Evolutionary conservation across 2,329 filamentous ascomycete genomes (phyloP).

Genomic region (Pseudonectria buxi): DNA sequence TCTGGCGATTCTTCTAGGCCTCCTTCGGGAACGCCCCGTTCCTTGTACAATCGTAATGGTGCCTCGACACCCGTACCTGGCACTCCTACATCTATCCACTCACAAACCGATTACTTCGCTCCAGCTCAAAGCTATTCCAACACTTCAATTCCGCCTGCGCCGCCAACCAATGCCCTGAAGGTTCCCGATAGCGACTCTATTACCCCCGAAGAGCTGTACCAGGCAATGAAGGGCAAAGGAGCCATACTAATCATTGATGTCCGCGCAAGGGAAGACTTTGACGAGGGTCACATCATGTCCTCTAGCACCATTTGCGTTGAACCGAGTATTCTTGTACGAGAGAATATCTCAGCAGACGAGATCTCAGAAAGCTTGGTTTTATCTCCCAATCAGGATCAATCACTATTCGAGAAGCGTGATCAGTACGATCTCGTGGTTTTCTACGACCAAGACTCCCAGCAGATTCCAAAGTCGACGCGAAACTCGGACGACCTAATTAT

Average conservation of each 20-base stretch:
- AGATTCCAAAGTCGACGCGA: slow-evolving; percentile 34
- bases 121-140: slow-evolving; percentile 22
- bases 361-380: slow-evolving; percentile 64
- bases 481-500: slow-evolving; percentile 48
- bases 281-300: slow-evolving; percentile 82
- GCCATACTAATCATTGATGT: slow-evolving; percentile 82
- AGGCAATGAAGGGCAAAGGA: slow-evolving; percentile 52
- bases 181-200: slow-evolving; percentile 53
- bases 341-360: slow-evolving; percentile 56
- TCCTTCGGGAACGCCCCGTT: slow-evolving; percentile 58
- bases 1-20: slow-evolving; percentile 58
- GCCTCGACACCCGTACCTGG: slow-evolving; percentile 38
- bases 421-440: slow-evolving; percentile 84
- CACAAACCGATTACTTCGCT: slow-evolving; percentile 27
- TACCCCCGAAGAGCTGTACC: slow-evolving; percentile 61
- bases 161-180: slow-evolving; percentile 37
- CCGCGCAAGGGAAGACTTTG: slow-evolving; percentile 70
- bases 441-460: slow-evolving; percentile 66
- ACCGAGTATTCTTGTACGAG: slow-evolving; percentile 63
- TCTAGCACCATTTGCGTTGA: slow-evolving; percentile 85
- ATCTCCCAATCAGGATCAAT: slow-evolving; percentile 66
- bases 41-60: slow-evolving; percentile 54
- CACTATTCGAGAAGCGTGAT: slow-evolving; percentile 64
- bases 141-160: slow-evolving; percentile 23
- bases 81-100: slow-evolving; percentile 22